Percentiles rank a stretch among this genome's conserved stretches.
These are phyloP conservation scores for Dioszegia hungarica DNA, from an alignment of 768 basidiomycete species.

Conservation along the genomic window DNA sequence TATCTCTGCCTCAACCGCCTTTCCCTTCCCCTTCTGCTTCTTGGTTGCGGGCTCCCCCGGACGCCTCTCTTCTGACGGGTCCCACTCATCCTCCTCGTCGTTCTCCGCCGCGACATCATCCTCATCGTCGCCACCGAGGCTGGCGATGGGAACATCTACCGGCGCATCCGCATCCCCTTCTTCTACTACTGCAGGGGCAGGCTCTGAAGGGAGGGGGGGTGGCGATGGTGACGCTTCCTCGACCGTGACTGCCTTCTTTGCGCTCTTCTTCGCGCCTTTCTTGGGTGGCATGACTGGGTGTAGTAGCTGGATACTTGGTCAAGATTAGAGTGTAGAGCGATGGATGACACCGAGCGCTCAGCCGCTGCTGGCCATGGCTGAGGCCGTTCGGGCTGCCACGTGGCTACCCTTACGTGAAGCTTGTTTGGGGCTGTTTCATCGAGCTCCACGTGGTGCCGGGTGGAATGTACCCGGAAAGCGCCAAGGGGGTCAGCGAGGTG, in stretches of 20 bases:
- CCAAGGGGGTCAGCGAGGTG: too few species aligned
- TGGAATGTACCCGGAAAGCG: too few species aligned
- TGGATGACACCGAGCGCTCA: too few species aligned
- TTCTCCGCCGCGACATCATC: constrained; percentile 16
- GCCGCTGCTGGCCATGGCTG: too few species aligned
- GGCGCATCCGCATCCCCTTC: background rate
- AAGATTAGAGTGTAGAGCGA: too few species aligned
- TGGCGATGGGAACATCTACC: constrained; percentile 17
- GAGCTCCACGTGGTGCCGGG: too few species aligned
- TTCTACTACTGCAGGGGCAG: background rate
- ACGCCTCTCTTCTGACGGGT: constrained; percentile 25
- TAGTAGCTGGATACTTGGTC: too few species aligned
- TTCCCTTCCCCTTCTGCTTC: constrained; percentile 28
- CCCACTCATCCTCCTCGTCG: constrained; percentile 31
- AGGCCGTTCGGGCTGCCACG: background rate
- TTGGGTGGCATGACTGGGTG: too few species aligned
- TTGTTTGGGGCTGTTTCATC: too few species aligned
- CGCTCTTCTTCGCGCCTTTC: too few species aligned
- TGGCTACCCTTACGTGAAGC: too few species aligned
- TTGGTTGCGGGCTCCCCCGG: constrained; percentile 7
- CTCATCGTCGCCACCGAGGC: constrained; percentile 14
- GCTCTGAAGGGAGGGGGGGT: constrained; percentile 15
- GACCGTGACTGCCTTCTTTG: constrained; percentile 3
- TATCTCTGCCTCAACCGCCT: background rate
- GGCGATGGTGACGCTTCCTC: constrained; percentile 22